These are phyloP conservation scores for Davidsoniella virescens DNA, from an alignment of 2,329 filamentous ascomycete species.

Conservation along the genomic window DNA sequence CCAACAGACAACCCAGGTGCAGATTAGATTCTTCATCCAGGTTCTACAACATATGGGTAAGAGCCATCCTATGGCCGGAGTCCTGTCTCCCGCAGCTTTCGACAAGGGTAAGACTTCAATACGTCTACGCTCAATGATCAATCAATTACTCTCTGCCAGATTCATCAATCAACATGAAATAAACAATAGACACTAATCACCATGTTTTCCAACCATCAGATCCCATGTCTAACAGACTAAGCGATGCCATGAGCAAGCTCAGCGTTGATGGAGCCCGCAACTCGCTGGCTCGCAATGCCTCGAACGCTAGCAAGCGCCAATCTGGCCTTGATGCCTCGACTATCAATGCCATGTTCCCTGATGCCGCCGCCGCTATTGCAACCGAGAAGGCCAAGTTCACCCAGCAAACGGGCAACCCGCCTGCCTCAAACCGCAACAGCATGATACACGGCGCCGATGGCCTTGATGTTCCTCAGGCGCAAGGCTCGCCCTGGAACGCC, in stretches of 20 bases:
- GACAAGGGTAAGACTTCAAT: slow-evolving; percentile 58
- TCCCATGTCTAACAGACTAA: slow-evolving; percentile 90
- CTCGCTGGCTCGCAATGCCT: slow-evolving; percentile 66
- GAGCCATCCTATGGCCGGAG: slow-evolving; percentile 90
- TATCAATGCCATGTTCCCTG: slow-evolving; percentile 98
- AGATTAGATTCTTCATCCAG: slow-evolving; percentile 98
- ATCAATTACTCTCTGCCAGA: background rate
- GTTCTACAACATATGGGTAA: slow-evolving; percentile 98
- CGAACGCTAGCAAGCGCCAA: slow-evolving; percentile 67
- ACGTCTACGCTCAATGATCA: slow-evolving; percentile 11
- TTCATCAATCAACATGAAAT: background rate
- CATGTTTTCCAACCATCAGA: slow-evolving; percentile 37
- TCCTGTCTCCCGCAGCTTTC: slow-evolving; percentile 87
- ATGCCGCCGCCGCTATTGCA: slow-evolving; percentile 94
- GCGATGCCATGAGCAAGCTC: slow-evolving; percentile 90
- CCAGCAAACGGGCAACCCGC: slow-evolving; percentile 79
- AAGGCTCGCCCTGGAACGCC: slow-evolving; percentile 64
- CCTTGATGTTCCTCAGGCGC: slow-evolving; percentile 43
- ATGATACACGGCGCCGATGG: slow-evolving; percentile 38
- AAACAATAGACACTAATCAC: slow-evolving; percentile 1
- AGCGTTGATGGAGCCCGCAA: slow-evolving; percentile 76
- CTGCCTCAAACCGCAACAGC: slow-evolving; percentile 87
- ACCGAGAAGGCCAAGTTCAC: slow-evolving; percentile 97
- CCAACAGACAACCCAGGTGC: slow-evolving; percentile 96
- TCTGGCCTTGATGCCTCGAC: slow-evolving; percentile 86